A percentile compares a stretch with the other conserved stretches of the same genome.
Conservation (phyloP, 495 filamentous ascomycete genomes). For the Pyronema domesticum region DNA sequence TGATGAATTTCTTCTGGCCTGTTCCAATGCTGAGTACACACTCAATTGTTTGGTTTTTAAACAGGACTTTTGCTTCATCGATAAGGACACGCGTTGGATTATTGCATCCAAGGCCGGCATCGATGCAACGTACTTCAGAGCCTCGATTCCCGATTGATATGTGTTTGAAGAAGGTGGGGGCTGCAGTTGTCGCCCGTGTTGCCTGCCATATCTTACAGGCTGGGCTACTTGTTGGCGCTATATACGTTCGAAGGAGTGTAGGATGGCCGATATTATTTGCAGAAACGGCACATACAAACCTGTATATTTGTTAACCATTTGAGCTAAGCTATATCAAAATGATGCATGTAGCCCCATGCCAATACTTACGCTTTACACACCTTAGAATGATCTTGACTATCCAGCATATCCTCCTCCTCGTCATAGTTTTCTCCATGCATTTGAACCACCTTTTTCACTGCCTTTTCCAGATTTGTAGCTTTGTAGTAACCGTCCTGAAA, state of each 20-base stretch:
- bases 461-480: constrained; percentile 9
- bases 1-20: constrained; percentile 8
- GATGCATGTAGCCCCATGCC: no score
- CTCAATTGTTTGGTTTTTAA: background rate
- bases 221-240: background rate
- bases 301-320: constrained; percentile 1
- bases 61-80: constrained; percentile 8
- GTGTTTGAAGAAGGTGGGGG: constrained; percentile 28
- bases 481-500: constrained; percentile 12
- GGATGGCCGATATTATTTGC: constrained; percentile 6
- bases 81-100: constrained; percentile 23
- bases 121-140: constrained; percentile 15
- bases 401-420: background rate
- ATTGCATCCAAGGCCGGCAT: constrained; percentile 24
- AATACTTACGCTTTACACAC: background rate
- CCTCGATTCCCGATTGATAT: constrained; percentile 15
- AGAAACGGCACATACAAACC: constrained; percentile 11
- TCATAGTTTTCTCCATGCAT: constrained; percentile 1
- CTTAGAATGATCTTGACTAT: background rate
- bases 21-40: constrained; percentile 24
- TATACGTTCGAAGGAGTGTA: constrained; percentile 10
- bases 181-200: constrained; percentile 29
- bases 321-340: background rate
- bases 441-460: constrained; percentile 9
- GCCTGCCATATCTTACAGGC: constrained; percentile 28